phyloP scores from a whole-genome alignment of 75 land plant species.

The Gnetum montanum region DNA sequence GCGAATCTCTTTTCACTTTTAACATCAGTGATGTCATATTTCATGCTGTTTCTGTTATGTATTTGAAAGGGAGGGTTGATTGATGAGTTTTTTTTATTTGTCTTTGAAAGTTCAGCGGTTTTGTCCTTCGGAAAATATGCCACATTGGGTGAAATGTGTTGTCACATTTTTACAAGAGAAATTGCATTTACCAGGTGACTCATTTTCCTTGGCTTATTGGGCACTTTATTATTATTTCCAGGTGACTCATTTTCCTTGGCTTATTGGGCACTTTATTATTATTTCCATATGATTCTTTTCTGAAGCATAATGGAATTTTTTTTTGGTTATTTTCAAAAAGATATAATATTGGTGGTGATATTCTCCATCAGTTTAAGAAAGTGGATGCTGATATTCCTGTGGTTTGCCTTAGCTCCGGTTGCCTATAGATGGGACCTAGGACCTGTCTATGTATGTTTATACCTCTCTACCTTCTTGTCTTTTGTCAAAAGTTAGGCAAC shows the following conservation, averaged over 20 bases:
- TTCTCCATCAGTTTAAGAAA: conserved; percentile 70
- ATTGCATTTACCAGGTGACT: conserved; percentile 83
- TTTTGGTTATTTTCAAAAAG: conserved; percentile 37
- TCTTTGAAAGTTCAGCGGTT: conserved; percentile 42
- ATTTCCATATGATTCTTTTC: too few species aligned
- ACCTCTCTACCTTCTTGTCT: background rate
- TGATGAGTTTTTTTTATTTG: background rate
- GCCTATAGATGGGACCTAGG: conserved; percentile 77
- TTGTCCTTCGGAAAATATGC: conserved; percentile 52
- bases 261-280: too few species aligned
- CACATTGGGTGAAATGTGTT: conserved; percentile 44
- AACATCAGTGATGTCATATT: background rate
- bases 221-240: too few species aligned
- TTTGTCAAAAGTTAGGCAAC: background rate
- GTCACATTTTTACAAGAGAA: conserved; percentile 44
- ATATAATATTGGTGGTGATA: conserved; percentile 72
- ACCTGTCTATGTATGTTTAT: conserved; percentile 74
- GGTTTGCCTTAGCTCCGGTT: conserved; percentile 81
- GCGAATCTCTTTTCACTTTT: background rate
- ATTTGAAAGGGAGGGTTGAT: too few species aligned
- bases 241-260: too few species aligned
- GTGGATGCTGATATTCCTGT: conserved; percentile 54
- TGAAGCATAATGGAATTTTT: background rate
- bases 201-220: too few species aligned
- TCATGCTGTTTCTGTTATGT: too few species aligned